Evolutionary conservation across 2,329 filamentous ascomycete species (phyloP), one percentile per base, ranked within the genome.

Genomic region (Fusarium zealandicum): DNA sequence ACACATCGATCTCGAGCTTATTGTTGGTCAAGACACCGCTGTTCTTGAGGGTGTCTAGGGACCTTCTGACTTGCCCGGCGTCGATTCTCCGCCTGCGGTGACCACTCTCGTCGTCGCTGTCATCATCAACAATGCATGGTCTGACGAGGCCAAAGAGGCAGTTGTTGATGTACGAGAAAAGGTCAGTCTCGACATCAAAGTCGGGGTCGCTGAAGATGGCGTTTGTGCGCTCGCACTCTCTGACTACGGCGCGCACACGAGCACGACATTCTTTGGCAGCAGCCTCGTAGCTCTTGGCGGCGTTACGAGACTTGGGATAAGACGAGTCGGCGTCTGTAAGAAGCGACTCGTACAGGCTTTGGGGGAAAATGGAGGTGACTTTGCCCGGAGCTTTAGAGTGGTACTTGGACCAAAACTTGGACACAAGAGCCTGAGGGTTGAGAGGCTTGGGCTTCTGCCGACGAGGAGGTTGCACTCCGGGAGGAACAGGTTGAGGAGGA

Each of bases 141-240:
- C 59, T 52, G 6, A 57, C 41, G 16, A 66, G 48, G 54, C 79
- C 75, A 63, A 69, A 65, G 25, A 78, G 70, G 36, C 76, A 78
- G 57, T 78, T 76, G 16, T 66, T 43, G 10, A 64, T 44, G 1
- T 41, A 33, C 5, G 76, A 80, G 61, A 39, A 43, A 43, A 64
- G 63, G 51, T 79, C 76, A 6, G 60, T 54, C 60, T 78, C 76
- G 41, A 78, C 73, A 50, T 78, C 75, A 50, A 78, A 79, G 58
- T 78, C 75, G 1, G 74, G 69, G 43, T 79, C 77, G 37, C 73
- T 76, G 51, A 75, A 79, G 64, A 77, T 79, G 51, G 76, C 71
- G 55, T 80, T 80, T 18, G 74, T 78, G 22, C 75, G 74, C 35
- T 73, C 66, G 64, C 76, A 79, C 56, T 78, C 75, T 33, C 68